Evolutionary conservation across 345 rosid species (phyloP), one percentile per base, ranked within the genome.

Genomic region (Rubroshorea leprosula): DNA sequence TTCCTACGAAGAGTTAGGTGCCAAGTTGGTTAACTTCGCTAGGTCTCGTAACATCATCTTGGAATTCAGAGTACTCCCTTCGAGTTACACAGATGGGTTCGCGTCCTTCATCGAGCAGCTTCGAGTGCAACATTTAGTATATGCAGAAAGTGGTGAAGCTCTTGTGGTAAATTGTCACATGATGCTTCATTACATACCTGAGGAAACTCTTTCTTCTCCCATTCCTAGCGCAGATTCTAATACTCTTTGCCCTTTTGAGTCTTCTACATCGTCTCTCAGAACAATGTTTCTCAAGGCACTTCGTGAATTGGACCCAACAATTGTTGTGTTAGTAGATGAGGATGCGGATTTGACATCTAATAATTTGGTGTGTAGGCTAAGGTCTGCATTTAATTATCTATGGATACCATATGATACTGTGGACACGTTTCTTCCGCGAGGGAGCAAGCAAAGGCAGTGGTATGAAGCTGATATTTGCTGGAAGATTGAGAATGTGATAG

Each of bases 381-480:
- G 81, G 61, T 77, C 93, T 3, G 86, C 89, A 24, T 89, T 83
- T 63, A 83, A 81, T 55, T 86, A 86, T 66, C 68, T 92, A 41
- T 92, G 96, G 98, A 92, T 92, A n/a, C 93, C 90, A 5, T 92
- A 81, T 52, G 98, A 92, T 47, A 77, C 89, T 0, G 83, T 84
- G 21, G 98, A 86, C 18, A 81, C 93, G 11, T 86, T 86, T 68
- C 71, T 84, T 21, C 83, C 86, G 0, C 68, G 68, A 25, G 90
- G 96, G 19, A 84, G 87, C 62, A 80, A 77, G 68, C 85, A 92
- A 62, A 81, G 91, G 64, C 69, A 77, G 58, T 86, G 95, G 96
- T 92, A 86, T 27, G 96, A 92, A 56, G 86, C 90, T 5, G 78
- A 76, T 50, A 55, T 83, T 13, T 73, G 80, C 26, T 89, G 96